Evolutionary conservation across 2,329 filamentous ascomycete genomes (phyloP).

Genomic region (Cadophora sp.): DNA sequence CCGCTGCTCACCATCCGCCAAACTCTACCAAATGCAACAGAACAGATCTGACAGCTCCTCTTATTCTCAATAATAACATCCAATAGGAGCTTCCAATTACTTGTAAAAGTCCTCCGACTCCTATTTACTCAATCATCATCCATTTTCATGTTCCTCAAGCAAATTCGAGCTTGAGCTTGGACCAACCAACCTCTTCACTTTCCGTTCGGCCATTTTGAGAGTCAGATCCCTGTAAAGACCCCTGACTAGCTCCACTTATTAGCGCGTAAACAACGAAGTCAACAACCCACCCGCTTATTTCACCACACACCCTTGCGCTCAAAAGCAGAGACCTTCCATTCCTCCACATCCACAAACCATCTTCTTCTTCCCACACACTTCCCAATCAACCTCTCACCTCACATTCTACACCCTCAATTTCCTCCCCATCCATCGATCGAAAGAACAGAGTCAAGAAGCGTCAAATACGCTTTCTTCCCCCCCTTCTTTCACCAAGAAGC

Average conservation of each 20-base stretch:
- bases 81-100: background rate
- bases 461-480: slow-evolving; percentile 47
- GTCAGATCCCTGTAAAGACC: background rate
- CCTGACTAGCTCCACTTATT: slow-evolving; percentile 1
- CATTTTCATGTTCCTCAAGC: background rate
- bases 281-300: slow-evolving; percentile 9
- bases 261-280: slow-evolving; percentile 20
- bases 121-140: background rate
- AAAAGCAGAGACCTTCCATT: slow-evolving; percentile 13
- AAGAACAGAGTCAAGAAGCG: slow-evolving; percentile 39
- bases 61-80: background rate
- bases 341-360: slow-evolving; percentile 12
- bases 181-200: slow-evolving; percentile 9
- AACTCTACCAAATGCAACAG: background rate
- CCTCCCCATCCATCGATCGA: slow-evolving; percentile 10
- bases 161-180: slow-evolving; percentile 18
- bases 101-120: background rate
- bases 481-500: slow-evolving; percentile 61
- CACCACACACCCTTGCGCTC: slow-evolving; percentile 16
- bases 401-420: slow-evolving; percentile 12
- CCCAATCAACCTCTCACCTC: slow-evolving; percentile 3
- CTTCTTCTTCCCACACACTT: slow-evolving; percentile 13
- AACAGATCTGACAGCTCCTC: background rate
- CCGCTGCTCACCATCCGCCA: background rate
- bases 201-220: background rate